Evolutionary conservation across 306 rosid species (phyloP), one percentile per base, ranked within the genome.

Genomic region (Vigna nakashimae): DNA sequence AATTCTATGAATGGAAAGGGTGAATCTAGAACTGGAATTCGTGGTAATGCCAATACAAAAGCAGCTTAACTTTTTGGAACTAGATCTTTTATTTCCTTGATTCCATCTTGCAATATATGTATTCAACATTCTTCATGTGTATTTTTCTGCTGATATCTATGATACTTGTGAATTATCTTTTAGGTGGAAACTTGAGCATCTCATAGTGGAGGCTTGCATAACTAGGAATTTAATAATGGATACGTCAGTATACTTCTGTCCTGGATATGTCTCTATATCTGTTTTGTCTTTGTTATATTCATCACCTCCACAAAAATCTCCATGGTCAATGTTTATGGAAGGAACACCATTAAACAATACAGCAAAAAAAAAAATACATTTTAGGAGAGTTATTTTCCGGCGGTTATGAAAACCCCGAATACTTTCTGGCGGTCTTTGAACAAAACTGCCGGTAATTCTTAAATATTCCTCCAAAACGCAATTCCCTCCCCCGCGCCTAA

Each of bases 131-230:
- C 59, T 79, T 73, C 22, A 16, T 69, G 46, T 57, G 64, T 22
- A 65, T 52, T 56, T 62, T 62, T 63, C 36, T 69, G 3, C 57
- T 40, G 49, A 65, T 71, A 30, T 86, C 38, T 17, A 56, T 57
- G 73, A 79, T 71, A 68, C 49, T 79, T 79, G 28, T 52, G 78
- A 62, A 78, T 50, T 75, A 63, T 67, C 84, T 83, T 81, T 85
- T 85, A 90, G 97, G 86, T 14, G 97, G 91, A 56, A 84, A 88
- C 87, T 85, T 92, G 93, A 79, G 79, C 97, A 92, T 85, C 97
- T 92, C 36, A 87, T 90, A 64, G 90, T 90, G 76, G 97, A 92
- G 80, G 95, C 97, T 74, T 92, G 93, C 87, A 87, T 92, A 64
- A 88, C 95, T 48, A 90, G 97, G 79, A 79, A 83, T 75, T 86